Evolutionary conservation across 495 filamentous ascomycete species (phyloP), one percentile per base, ranked within the genome.

Genomic region (Penicillium herquei): DNA sequence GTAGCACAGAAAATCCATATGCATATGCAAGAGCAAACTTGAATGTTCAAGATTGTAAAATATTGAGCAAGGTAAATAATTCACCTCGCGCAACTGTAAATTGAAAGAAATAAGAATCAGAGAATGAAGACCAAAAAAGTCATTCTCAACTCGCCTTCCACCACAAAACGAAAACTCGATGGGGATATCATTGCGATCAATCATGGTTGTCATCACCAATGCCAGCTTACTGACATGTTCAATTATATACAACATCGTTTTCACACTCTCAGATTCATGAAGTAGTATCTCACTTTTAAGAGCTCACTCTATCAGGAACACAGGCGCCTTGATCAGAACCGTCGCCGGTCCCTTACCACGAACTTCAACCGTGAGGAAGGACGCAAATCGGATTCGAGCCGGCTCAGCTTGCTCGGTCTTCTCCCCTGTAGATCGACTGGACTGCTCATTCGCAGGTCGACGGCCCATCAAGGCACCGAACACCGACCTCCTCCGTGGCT

Each of bases 301-400:
- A 18, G 42, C 40, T 57, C 55, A 81, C 53, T 75, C 77, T 14
- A 87, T 62, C 30, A 81, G 74, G 84, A 89, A 98, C n/a, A 97
- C 90, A 13, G 95, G 92, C 39, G 94, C 88, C 75, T 96, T 96
- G 16, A 87, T 78, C 64, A 98, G 72, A 50, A 96, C 87, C 67
- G 87, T 90, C 60, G 88, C 78, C 3, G 74, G 69, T 3, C 73
- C 75, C 41, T 72, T 70, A 7, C 75, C 75, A 54, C 91, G 78
- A 7, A 98, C 90, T 70, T 96, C 90, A 8, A 96, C 87, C 0
- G 84, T 86, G 43, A 97, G 75, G 64, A 96, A 96, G 1, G 88
- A 87, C 16, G 93, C 84, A 66, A 97, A 86, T 30, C 94, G 81
- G 43, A 98, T 86, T 34, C 69, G 73, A n/a, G 62, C 31, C 10